Evolutionary conservation across 2,329 filamentous ascomycete genomes (phyloP).

Genomic region (Aspergillus sp.): DNA sequence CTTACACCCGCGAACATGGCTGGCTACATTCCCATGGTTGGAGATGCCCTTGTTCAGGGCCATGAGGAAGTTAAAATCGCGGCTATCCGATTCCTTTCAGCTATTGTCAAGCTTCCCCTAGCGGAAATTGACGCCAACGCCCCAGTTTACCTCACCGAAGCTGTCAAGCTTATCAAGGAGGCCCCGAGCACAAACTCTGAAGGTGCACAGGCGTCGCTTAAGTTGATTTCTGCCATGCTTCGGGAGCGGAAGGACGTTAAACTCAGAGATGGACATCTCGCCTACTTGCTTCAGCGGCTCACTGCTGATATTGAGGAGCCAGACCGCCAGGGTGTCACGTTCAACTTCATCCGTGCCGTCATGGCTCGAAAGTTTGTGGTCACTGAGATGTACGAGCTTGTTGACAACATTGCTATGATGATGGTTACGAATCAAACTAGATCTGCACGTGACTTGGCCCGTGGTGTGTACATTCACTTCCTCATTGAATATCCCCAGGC

Average conservation of each 20-base stretch:
- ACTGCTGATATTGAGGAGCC: slow-evolving; percentile 90
- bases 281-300: slow-evolving; percentile 76
- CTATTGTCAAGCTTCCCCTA: slow-evolving; percentile 82
- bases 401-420: slow-evolving; percentile 83
- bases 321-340: slow-evolving; percentile 86
- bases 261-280: slow-evolving; percentile 78
- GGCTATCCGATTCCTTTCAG: slow-evolving; percentile 78
- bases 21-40: slow-evolving; percentile 85
- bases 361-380: slow-evolving; percentile 83
- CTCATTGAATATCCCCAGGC: slow-evolving; percentile 91
- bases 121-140: slow-evolving; percentile 66
- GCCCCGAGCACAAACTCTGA: slow-evolving; percentile 79
- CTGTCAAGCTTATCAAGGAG: slow-evolving; percentile 74
- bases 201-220: slow-evolving; percentile 81
- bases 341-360: slow-evolving; percentile 88
- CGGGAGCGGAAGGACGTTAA: slow-evolving; percentile 74
- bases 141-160: slow-evolving; percentile 80
- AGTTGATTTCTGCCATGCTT: slow-evolving; percentile 80
- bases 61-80: slow-evolving; percentile 94
- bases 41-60: slow-evolving; percentile 77
- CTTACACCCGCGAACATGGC: slow-evolving; percentile 75
- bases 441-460: slow-evolving; percentile 79
- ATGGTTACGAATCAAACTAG: slow-evolving; percentile 97
- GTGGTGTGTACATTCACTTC: slow-evolving; percentile 91
- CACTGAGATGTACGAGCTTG: slow-evolving; percentile 82